phyloP scores from a whole-genome alignment of 176 grass and related monocot genomes.

The Musa troglodytarum region DNA sequence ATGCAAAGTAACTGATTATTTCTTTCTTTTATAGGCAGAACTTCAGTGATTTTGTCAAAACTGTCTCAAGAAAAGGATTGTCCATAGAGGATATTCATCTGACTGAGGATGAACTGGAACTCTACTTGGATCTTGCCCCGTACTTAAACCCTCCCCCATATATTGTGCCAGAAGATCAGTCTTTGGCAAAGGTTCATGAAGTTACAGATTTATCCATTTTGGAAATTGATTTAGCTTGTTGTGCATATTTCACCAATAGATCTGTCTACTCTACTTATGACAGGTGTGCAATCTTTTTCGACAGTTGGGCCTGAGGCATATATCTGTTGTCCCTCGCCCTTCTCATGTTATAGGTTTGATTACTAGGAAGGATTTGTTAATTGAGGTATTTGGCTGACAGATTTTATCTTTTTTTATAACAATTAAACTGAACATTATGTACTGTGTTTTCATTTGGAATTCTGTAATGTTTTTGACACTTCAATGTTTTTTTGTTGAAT shows the following conservation, averaged over 20 bases:
- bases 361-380: constrained; percentile 96
- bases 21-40: constrained; percentile 51
- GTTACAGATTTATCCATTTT: background rate
- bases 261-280: constrained; percentile 4
- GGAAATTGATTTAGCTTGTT: background rate
- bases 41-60: constrained; percentile 95
- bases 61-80: constrained; percentile 89
- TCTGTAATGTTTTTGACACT: background rate
- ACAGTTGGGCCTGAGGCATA: constrained; percentile 86
- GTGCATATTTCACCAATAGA: background rate
- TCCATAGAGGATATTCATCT: constrained; percentile 92
- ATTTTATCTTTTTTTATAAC: background rate
- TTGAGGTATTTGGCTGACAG: constrained; percentile 52
- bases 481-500: constrained; percentile 21
- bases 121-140: constrained; percentile 88
- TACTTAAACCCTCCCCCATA: constrained; percentile 92
- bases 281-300: constrained; percentile 98
- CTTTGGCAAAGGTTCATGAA: constrained; percentile 71
- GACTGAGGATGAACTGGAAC: constrained; percentile 66
- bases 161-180: constrained; percentile 92
- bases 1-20: constrained; percentile 10
- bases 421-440: too few relatives aligned
- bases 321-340: constrained; percentile 87
- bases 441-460: too few relatives aligned
- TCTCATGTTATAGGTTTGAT: constrained; percentile 82